These are phyloP conservation scores for Aeminium ludgeri DNA, from an alignment of 495 filamentous ascomycete genomes.

Conservation along the genomic window DNA sequence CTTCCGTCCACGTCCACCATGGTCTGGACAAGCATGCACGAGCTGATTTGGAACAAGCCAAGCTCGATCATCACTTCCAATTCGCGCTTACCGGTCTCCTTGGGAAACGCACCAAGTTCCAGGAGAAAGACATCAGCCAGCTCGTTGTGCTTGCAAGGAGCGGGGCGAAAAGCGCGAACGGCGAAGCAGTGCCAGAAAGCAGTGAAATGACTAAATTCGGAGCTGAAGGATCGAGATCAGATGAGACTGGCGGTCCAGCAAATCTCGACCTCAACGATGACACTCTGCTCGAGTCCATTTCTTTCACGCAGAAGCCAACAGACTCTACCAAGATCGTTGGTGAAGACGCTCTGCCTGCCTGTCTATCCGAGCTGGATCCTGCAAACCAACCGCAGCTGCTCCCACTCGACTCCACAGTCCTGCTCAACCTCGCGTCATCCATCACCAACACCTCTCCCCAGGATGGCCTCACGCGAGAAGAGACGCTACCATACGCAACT, in stretches of 20 bases:
- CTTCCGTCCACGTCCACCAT: slow-evolving; percentile 69
- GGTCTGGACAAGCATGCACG: slow-evolving; percentile 63
- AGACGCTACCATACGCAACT: slow-evolving; percentile 77
- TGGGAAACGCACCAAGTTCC: slow-evolving; percentile 85
- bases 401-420: slow-evolving; percentile 68
- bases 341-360: slow-evolving; percentile 41
- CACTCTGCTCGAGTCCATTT: slow-evolving; percentile 73
- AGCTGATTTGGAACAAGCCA: slow-evolving; percentile 50
- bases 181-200: background rate
- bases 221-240: background rate
- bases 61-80: slow-evolving; percentile 45
- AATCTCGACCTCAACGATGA: slow-evolving; percentile 74
- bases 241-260: slow-evolving; percentile 29
- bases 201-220: background rate
- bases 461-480: slow-evolving; percentile 75
- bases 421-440: slow-evolving; percentile 66
- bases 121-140: slow-evolving; percentile 76
- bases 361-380: slow-evolving; percentile 47
- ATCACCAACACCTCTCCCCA: slow-evolving; percentile 75
- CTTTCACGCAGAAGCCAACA: slow-evolving; percentile 43
- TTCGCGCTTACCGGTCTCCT: slow-evolving; percentile 74
- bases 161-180: slow-evolving; percentile 13
- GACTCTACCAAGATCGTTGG: slow-evolving; percentile 22
- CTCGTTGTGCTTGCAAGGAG: slow-evolving; percentile 84
- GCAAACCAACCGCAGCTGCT: slow-evolving; percentile 66